Evolutionary conservation across 805 yeast genomes (phyloP).

Genomic region (Pichia eremophila): DNA sequence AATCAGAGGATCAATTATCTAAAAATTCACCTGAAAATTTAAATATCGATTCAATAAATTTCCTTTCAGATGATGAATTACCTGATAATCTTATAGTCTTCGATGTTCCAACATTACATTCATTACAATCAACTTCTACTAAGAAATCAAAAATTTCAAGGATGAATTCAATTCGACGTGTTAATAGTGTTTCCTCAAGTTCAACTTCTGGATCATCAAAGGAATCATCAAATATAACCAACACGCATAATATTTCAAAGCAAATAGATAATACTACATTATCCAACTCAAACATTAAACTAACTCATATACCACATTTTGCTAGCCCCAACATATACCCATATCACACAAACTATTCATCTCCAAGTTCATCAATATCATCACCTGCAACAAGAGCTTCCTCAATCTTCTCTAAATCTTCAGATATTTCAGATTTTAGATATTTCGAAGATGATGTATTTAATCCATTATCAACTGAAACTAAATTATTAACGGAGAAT

Average conservation of each 20-base stretch:
- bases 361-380: constrained; percentile 14
- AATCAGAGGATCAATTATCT: constrained; percentile 3
- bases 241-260: constrained; percentile 5
- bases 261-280: constrained; percentile 4
- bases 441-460: constrained; percentile 15
- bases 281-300: not conserved
- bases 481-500: constrained; percentile 26
- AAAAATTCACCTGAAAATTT: constrained; percentile 10
- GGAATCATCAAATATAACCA: not conserved
- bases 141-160: constrained; percentile 9
- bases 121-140: constrained; percentile 33
- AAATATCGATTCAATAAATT: constrained; percentile 23
- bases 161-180: constrained; percentile 4
- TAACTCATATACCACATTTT: not conserved
- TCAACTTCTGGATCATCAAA: not conserved
- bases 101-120: constrained; percentile 58
- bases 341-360: not conserved
- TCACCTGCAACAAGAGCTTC: constrained; percentile 35
- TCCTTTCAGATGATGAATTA: constrained; percentile 41
- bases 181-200: constrained; percentile 2
- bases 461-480: constrained; percentile 26
- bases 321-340: not conserved
- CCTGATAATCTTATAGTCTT: constrained; percentile 45
- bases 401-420: constrained; percentile 33
- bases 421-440: constrained; percentile 21